Evolutionary conservation across 2,329 filamentous ascomycete genomes (phyloP).

Genomic region (Monascus ruber): DNA sequence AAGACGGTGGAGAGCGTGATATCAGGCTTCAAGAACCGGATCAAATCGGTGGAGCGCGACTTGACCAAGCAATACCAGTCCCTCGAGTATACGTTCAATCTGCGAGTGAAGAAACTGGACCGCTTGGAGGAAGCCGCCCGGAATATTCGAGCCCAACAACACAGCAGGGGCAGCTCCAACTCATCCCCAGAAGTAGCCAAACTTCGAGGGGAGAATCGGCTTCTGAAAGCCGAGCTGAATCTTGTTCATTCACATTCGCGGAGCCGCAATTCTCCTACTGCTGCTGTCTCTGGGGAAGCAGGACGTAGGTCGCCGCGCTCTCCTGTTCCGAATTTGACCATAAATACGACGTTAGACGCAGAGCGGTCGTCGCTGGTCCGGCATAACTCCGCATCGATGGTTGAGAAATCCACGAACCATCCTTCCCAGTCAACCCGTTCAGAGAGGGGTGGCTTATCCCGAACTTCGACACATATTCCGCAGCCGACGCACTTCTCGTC

Average conservation of each 20-base stretch:
- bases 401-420: constrained; percentile 28
- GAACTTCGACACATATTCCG: constrained; percentile 21
- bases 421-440: constrained; percentile 12
- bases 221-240: constrained; percentile 50
- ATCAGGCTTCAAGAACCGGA: constrained; percentile 63
- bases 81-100: constrained; percentile 68
- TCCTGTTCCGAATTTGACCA: constrained; percentile 9
- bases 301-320: constrained; percentile 23
- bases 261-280: constrained; percentile 38
- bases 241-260: constrained; percentile 58
- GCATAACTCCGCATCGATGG: constrained; percentile 42
- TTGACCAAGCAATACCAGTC: constrained; percentile 84
- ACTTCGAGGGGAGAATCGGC: constrained; percentile 49
- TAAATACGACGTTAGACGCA: constrained; percentile 14
- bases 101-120: constrained; percentile 74
- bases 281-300: constrained; percentile 23
- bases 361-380: constrained; percentile 42
- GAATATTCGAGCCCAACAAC: constrained; percentile 37
- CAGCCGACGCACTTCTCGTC: constrained; percentile 24
- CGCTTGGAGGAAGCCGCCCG: constrained; percentile 70
- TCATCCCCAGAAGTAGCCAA: constrained; percentile 45
- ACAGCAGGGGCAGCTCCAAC: constrained; percentile 18
- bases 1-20: constrained; percentile 78
- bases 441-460: constrained; percentile 15
- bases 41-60: constrained; percentile 77